A percentile compares a stretch with the other conserved stretches of the same genome.
Evolutionary conservation across 768 basidiomycete genomes (phyloP).

Genomic region (Suillus bovinus): DNA sequence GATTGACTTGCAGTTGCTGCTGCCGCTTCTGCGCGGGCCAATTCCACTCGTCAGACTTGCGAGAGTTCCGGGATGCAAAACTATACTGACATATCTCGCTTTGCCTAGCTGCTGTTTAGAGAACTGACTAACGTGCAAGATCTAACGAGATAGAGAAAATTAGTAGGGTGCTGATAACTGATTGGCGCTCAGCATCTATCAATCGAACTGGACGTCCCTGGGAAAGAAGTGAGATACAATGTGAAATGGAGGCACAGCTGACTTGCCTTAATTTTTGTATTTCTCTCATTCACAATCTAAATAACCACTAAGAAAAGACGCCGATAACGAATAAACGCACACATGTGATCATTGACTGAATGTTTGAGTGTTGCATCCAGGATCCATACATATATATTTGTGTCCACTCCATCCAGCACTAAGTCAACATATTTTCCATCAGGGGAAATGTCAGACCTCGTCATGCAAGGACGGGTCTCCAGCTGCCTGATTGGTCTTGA

Average conservation of each 20-base stretch:
- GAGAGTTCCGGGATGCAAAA: background rate
- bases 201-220: background rate
- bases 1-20: too few species aligned
- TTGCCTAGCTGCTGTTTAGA: background rate
- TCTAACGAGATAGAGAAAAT: background rate
- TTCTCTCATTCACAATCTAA: background rate
- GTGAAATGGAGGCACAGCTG: too few species aligned
- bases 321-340: background rate
- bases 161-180: too few species aligned
- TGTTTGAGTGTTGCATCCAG: constrained; percentile 35
- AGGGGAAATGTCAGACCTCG: constrained; percentile 70
- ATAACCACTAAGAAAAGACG: background rate
- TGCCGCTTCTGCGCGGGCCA: too few species aligned
- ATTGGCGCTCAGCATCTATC: background rate
- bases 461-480: constrained; percentile 63
- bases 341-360: background rate
- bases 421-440: constrained; percentile 79
- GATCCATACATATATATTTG: constrained; percentile 79
- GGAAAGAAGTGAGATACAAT: background rate
- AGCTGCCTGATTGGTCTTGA: background rate
- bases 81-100: background rate
- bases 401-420: constrained; percentile 83
- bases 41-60: too few species aligned
- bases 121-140: background rate
- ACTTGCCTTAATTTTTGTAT: background rate